Evolutionary conservation across 2,329 filamentous ascomycete species (phyloP), one percentile per base, ranked within the genome.

Genomic region (Knufia fluminis): DNA sequence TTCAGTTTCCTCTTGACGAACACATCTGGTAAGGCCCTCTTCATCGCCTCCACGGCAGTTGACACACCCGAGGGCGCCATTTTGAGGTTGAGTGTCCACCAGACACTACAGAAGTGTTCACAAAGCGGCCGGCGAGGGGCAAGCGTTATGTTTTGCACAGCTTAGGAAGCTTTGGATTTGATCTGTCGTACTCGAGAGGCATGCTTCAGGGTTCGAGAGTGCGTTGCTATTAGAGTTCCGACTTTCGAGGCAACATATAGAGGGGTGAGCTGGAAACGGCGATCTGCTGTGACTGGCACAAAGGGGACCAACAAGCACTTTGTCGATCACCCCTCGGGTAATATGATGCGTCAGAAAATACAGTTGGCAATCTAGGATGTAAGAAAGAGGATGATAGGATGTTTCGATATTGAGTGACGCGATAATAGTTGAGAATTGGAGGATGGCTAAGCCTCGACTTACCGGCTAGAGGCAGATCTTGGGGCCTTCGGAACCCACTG

Each of bases 1-100:
- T 72, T 72, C 43, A 71, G 52, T 49, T 62, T 61, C 20, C 71
- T 50, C 46, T 64, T 58, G 45, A 60, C 63, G 36, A 71, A 31
- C 39, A 67, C 49, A 47, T 57, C 54, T 4, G 69, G 69, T 38
- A 69, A 4, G n/a, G 19, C 45, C 14, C n/a, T 48, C 35, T 48
- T 39, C 20, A 48, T 28, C 12, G 35, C 23, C 6, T 20, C 17
- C 20, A 39, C 7, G 4, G 40, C 6, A 16, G 45, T 48, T 9
- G n/a, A 6, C 6, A 46, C 32, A 17, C 43, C 43, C 8, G 33
- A 19, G 16, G 42, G 17, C 20, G 16, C 45, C 45, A 48, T 48
- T 16, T 39, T 48, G 7, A 17, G 6, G 19, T 4, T n/a, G 16
- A 23, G 33, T 36, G 16, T 4, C 10, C 33, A 4, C 33, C 16